Evolutionary conservation across 148 eudicot genomes (phyloP).

Genomic region (Pharnaceum exiguum): DNA sequence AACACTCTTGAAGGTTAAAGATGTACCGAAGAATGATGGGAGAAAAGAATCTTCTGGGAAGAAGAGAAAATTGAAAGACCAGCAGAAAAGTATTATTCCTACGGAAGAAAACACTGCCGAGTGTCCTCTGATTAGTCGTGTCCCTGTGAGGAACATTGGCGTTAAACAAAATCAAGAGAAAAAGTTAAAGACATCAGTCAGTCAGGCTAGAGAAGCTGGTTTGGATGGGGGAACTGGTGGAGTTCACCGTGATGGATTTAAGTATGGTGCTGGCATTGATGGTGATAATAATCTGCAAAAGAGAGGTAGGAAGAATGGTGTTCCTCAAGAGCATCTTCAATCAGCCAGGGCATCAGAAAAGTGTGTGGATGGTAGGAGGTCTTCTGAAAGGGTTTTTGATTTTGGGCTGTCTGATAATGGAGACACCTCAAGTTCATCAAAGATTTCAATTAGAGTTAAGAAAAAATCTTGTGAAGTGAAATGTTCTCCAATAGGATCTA

Average conservation of each 20-base stretch:
- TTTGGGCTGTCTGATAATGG: constrained; percentile 30
- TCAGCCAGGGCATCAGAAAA: constrained; percentile 14
- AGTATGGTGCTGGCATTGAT: constrained; percentile 12
- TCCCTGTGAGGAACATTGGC: constrained; percentile 10
- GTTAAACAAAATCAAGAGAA: constrained; percentile 15
- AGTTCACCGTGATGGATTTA: constrained; percentile 1
- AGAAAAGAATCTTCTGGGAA: constrained; percentile 19
- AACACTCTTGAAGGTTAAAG: constrained; percentile 19
- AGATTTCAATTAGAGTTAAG: constrained; percentile 27
- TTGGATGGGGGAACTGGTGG: constrained; percentile 15
- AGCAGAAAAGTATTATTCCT: not conserved
- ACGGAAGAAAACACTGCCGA: constrained; percentile 3
- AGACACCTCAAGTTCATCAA: constrained; percentile 44
- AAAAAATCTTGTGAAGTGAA: constrained; percentile 19
- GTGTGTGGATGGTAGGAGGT: constrained; percentile 19
- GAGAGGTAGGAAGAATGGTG: constrained; percentile 13
- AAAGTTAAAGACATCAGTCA: constrained; percentile 17
- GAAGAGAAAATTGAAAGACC: constrained; percentile 38
- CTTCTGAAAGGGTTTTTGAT: constrained; percentile 24
- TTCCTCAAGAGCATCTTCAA: constrained; percentile 5
- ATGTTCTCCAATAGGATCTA: constrained; percentile 32
- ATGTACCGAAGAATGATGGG: constrained; percentile 9
- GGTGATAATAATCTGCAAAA: constrained; percentile 7
- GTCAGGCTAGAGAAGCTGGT: constrained; percentile 19
- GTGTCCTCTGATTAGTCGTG: not conserved